Evolutionary conservation across 371 early-diverging fungal species (phyloP).

Genomic region (Mucor circinelloides): DNA sequence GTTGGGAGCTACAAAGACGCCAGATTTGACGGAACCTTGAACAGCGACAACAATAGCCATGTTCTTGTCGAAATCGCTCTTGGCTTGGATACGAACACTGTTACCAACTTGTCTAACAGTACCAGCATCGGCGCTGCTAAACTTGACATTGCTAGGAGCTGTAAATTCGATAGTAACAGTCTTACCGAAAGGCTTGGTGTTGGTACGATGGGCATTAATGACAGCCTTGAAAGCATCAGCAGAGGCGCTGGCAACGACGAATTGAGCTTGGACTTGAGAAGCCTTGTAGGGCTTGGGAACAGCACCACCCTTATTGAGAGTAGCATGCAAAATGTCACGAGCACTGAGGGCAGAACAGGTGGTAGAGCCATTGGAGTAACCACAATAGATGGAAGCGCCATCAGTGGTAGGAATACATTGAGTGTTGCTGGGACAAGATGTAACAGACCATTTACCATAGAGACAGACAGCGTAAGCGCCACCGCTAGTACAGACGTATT

Average conservation of each 20-base stretch:
- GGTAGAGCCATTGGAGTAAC: conserved; percentile 11
- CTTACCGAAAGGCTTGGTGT: conserved; percentile 28
- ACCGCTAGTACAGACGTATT: conserved; percentile 25
- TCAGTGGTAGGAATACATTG: conserved; percentile 34
- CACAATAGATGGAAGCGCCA: conserved; percentile 39
- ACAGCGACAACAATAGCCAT: conserved; percentile 33
- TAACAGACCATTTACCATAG: conserved; percentile 29
- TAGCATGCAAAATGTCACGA: background rate
- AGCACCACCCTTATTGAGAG: conserved; percentile 5
- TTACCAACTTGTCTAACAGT: conserved; percentile 32
- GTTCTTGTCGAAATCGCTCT: conserved; percentile 27
- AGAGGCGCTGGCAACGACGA: conserved; percentile 21
- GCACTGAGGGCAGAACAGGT: conserved; percentile 13
- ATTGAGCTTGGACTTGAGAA: conserved; percentile 28
- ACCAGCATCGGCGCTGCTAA: conserved; percentile 23
- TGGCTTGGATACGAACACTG: conserved; percentile 28
- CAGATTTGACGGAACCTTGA: conserved; percentile 26
- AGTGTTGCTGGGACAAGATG: conserved; percentile 29
- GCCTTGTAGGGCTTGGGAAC: conserved; percentile 30
- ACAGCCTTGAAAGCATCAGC: conserved; percentile 24
- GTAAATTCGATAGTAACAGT: conserved; percentile 32
- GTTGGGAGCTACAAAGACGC: conserved; percentile 39
- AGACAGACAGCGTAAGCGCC: conserved; percentile 32
- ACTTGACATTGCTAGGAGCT: conserved; percentile 25
- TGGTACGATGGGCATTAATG: conserved; percentile 38